Evolutionary conservation across 176 grass and related monocot species (phyloP), one percentile per base, ranked within the genome.

Genomic region (Oryza longistaminata): DNA sequence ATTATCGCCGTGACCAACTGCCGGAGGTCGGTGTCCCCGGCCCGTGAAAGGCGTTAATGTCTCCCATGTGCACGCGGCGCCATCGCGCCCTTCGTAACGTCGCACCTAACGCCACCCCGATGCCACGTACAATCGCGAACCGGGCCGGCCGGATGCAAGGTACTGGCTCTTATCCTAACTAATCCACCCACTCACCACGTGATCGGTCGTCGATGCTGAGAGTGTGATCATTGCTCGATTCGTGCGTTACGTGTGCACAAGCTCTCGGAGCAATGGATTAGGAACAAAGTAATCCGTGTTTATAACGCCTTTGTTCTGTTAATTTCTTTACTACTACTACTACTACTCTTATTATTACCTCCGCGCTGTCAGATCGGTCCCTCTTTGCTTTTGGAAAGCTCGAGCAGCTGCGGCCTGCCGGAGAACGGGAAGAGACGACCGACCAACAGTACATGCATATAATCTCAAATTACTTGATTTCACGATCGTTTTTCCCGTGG

Each of bases 381-480:
- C 50, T 53, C 34, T 35, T 35, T 27, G 35, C 35, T 37, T 37
- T 37, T 37, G n/a, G 24, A 76, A 81, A 33, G 60, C 7, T 15
- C 17, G 43, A 10, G 83, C 67, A 82, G 84, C 5, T 6, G 35
- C 35, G 4, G 34, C 34, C 34, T 37, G 35, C 35, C 84, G 79
- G 84, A 86, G 83, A 40, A 86, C 11, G n/a, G n/a, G n/a, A n/a
- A n/a, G n/a, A n/a, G n/a, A n/a, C n/a, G 84, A 82, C 73, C 67
- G 83, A 82, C 73, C 83, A 73, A 29, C 88, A 16, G 52, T 8
- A 55, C 58, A 22, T 46, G 24, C 43, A 11, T 2, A 50, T 66
- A 49, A 11, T 61, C 68, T 34, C 11, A 2, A 61, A 40, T 76
- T 35, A 48, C 27, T 2, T 27, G 27, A 27, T 27, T 27, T 27